These are phyloP conservation scores for Paraleonurus japonicus DNA, from an alignment of 257 asterid species.

Conservation along the genomic window DNA sequence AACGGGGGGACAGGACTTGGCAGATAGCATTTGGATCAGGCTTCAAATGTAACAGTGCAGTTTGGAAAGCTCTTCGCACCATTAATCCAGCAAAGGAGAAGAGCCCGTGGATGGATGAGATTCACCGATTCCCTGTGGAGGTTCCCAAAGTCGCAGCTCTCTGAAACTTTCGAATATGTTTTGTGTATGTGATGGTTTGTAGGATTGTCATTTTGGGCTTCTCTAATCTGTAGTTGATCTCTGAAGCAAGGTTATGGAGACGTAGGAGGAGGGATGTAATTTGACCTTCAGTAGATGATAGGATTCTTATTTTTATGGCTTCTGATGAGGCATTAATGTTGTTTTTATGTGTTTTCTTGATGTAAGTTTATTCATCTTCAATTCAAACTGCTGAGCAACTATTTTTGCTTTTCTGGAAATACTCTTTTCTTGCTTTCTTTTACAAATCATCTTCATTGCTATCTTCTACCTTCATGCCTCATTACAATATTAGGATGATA, in stretches of 20 bases:
- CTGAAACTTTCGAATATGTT: neutral
- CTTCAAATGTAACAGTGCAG: slow-evolving; percentile 84
- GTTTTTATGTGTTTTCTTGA: neutral
- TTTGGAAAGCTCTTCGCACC: slow-evolving; percentile 74
- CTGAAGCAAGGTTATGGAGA: neutral
- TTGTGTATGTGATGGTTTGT: slow-evolving; percentile 3
- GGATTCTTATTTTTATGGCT: slow-evolving; percentile 16
- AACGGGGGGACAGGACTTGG: slow-evolving; percentile 81
- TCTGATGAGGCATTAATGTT: slow-evolving; percentile 9
- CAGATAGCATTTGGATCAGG: slow-evolving; percentile 91
- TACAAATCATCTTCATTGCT: neutral
- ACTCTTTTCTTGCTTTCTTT: neutral
- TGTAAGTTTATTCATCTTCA: slow-evolving; percentile 18
- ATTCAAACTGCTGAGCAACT: slow-evolving; percentile 4
- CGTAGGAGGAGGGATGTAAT: slow-evolving; percentile 6
- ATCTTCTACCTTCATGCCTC: too few species aligned
- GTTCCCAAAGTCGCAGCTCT: slow-evolving; percentile 38
- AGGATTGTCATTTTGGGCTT: slow-evolving; percentile 12
- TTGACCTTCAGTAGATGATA: slow-evolving; percentile 4
- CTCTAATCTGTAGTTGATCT: slow-evolving; percentile 14
- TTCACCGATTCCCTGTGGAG: slow-evolving; percentile 42
- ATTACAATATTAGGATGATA: too few species aligned
- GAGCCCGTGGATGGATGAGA: slow-evolving; percentile 44
- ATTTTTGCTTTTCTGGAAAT: slow-evolving; percentile 2
- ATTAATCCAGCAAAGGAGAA: slow-evolving; percentile 48